Conservation (phyloP, 257 asterid genomes). For the Solanum microdontum region DNA sequence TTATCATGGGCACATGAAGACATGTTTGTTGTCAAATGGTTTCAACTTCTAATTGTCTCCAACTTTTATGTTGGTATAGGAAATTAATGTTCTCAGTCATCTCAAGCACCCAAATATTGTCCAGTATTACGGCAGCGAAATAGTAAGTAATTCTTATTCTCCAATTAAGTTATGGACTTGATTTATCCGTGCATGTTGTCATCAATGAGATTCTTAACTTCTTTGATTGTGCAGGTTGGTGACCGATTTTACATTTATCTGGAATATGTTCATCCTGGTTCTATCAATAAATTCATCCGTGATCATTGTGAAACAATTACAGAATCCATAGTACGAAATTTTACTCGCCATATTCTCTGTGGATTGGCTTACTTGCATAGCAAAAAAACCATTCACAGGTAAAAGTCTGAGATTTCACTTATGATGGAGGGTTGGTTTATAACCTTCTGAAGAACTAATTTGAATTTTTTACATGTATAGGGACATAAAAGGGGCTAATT, state of each 20-base stretch:
- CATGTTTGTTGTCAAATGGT: background rate
- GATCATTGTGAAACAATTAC: constrained; percentile 85
- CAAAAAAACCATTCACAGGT: constrained; percentile 88
- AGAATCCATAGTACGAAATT: constrained; percentile 80
- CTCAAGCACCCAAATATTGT: constrained; percentile 87
- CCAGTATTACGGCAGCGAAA: constrained; percentile 83
- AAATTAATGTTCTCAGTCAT: constrained; percentile 76
- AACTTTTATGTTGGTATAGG: constrained; percentile 27
- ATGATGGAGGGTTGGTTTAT: background rate
- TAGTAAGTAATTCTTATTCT: constrained; percentile 29
- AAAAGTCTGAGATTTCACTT: background rate
- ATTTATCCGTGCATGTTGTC: background rate
- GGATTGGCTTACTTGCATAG: constrained; percentile 90
- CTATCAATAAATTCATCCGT: constrained; percentile 59
- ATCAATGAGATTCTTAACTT: constrained; percentile 5
- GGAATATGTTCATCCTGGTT: constrained; percentile 95
- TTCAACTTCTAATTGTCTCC: background rate
- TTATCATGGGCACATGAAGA: background rate
- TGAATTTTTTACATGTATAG: constrained; percentile 17
- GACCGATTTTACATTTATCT: constrained; percentile 74
- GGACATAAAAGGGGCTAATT: constrained; percentile 89
- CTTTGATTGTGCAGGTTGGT: constrained; percentile 42
- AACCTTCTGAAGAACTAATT: background rate
- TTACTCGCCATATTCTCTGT: constrained; percentile 82
- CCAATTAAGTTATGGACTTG: background rate